Evolutionary conservation across 2,329 filamentous ascomycete species (phyloP).

Genomic region (Xylaria polymorpha): DNA sequence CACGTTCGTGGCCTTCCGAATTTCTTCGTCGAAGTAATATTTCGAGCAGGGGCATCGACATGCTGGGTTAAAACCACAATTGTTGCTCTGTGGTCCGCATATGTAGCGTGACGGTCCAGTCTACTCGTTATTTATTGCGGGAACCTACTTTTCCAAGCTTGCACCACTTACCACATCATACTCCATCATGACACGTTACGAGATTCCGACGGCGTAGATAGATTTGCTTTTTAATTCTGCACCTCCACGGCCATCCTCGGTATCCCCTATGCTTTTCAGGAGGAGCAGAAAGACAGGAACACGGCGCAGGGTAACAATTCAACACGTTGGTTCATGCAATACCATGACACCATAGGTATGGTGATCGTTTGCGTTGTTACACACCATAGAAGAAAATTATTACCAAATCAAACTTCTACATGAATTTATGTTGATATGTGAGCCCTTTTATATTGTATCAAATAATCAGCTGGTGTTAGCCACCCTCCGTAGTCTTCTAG

Average conservation of each 20-base stretch:
- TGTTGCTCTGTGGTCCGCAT: conserved; percentile 13
- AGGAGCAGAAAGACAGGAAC: conserved; percentile 5
- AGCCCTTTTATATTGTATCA: background rate
- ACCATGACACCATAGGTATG: conserved; percentile 15
- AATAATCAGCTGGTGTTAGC: too few species aligned
- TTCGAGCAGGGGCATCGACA: background rate
- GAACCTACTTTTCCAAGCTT: background rate
- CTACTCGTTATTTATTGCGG: background rate
- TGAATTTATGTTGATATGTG: conserved; percentile 7
- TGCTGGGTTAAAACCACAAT: background rate
- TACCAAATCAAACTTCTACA: background rate
- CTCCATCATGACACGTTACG: conserved; percentile 35
- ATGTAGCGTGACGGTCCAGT: background rate
- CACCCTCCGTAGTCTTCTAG: background rate
- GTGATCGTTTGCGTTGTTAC: conserved; percentile 5
- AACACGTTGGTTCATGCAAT: conserved; percentile 14
- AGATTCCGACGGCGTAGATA: conserved; percentile 37
- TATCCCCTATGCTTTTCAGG: conserved; percentile 1
- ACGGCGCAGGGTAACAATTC: conserved; percentile 12
- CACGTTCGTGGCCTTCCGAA: background rate
- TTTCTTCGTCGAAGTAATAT: background rate
- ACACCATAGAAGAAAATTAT: conserved; percentile 25
- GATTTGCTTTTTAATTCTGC: conserved; percentile 32
- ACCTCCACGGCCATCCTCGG: conserved; percentile 8
- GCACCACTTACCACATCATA: conserved; percentile 10